phyloP scores from a whole-genome alignment of 108 stramenopile species.

The Fragilaria radians region DNA sequence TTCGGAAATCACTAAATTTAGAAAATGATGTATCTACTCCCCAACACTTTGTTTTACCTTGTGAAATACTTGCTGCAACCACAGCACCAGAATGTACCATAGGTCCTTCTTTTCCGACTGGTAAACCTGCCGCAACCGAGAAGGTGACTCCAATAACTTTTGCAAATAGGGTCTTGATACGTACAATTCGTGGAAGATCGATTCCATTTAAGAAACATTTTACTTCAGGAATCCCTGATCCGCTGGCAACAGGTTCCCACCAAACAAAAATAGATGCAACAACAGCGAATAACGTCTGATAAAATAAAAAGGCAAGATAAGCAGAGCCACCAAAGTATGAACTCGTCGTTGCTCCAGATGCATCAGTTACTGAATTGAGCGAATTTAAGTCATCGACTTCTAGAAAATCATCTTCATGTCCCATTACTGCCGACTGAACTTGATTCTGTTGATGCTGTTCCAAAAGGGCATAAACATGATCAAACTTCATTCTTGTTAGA shows the following conservation, averaged over 20 bases:
- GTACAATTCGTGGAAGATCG: conserved; percentile 79
- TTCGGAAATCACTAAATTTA: conserved; percentile 89
- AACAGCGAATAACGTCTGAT: conserved; percentile 72
- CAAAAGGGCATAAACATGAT: conserved; percentile 60
- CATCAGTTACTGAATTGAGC: conserved; percentile 26
- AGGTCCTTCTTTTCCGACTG: conserved; percentile 97
- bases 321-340: conserved; percentile 47
- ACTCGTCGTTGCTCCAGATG: conserved; percentile 30
- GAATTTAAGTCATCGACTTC: conserved; percentile 41
- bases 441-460: conserved; percentile 15
- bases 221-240: conserved; percentile 97
- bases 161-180: conserved; percentile 89
- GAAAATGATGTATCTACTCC: conserved; percentile 89
- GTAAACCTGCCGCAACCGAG: conserved; percentile 87
- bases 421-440: not conserved
- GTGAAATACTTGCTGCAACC: conserved; percentile 78
- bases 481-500: conserved; percentile 55
- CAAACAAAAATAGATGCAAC: conserved; percentile 77
- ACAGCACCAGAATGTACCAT: conserved; percentile 88
- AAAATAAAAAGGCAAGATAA: conserved; percentile 65
- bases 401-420: conserved; percentile 2
- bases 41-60: conserved; percentile 82
- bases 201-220: conserved; percentile 97
- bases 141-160: conserved; percentile 94
- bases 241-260: conserved; percentile 88